phyloP scores from a whole-genome alignment of 805 yeast species.

The Candida taoyuanica region DNA sequence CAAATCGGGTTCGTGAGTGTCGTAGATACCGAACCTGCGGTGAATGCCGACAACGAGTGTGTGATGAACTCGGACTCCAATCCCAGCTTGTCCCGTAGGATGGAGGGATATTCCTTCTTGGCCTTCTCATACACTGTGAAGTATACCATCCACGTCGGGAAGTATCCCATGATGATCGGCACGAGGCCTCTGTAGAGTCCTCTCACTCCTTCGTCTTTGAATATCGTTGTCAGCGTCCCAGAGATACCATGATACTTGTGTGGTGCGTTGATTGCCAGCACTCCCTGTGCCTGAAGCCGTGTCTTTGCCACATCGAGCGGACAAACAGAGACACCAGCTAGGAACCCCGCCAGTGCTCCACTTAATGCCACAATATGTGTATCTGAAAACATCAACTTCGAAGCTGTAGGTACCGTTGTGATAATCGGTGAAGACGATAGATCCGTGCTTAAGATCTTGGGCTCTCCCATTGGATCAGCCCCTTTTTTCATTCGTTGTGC shows the following conservation, averaged over 20 bases:
- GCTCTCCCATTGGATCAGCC: constrained; percentile 1
- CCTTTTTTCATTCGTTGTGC: too few species aligned
- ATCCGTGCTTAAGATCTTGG: constrained; percentile 3
- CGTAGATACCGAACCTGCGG: constrained; percentile 87
- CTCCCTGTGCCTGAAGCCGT: constrained; percentile 88
- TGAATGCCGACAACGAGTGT: constrained; percentile 57
- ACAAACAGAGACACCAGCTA: constrained; percentile 86
- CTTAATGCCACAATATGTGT: constrained; percentile 69
- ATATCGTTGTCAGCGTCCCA: constrained; percentile 62
- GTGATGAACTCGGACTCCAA: constrained; percentile 32
- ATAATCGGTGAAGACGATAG: constrained; percentile 9
- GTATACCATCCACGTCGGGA: constrained; percentile 97
- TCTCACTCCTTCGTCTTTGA: constrained; percentile 69
- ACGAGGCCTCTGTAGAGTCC: constrained; percentile 89
- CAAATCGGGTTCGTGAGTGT: constrained; percentile 89
- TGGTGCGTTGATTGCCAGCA: constrained; percentile 7
- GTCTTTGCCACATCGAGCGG: constrained; percentile 97
- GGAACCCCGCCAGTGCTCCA: constrained; percentile 92
- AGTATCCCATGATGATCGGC: constrained; percentile 90
- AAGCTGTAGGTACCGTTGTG: constrained; percentile 3
- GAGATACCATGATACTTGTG: constrained; percentile 50
- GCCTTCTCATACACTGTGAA: constrained; percentile 85
- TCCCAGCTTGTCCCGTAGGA: constrained; percentile 27
- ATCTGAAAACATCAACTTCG: constrained; percentile 28
- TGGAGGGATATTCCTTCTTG: constrained; percentile 48